Base-by-base conservation (phyloP, 352 stramenopile species). In the Lagenidium giganteum region DNA sequence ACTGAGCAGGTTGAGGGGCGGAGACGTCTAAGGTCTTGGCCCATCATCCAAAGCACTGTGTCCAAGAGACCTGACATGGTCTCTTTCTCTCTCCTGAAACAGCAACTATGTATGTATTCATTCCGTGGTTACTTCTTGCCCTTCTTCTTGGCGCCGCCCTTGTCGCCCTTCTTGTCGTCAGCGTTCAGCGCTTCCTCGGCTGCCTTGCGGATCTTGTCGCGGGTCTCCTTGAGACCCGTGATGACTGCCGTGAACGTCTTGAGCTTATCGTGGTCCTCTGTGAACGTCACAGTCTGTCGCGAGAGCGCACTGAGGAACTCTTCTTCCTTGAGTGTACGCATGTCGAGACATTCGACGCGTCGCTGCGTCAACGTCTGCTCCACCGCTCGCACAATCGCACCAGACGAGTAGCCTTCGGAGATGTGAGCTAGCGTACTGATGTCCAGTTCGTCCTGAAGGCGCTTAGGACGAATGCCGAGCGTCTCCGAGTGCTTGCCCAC, bases 401-500 rank as follows among this genome's bases (percentile, higher is more conserved):
- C 89, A 8, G 78, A 88, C 21, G 82, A 88, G 50, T 96, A 97
- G 7, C 90, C 90, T 39, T 96, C 84, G 2, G 84, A 96, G 42
- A 97, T 88, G 40, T 96, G 79, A 4, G 89, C 81, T 11, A 97
- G 62, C 9, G 80, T 95, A 8, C 70, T 93, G 46, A 97, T 64
- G 37, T 97, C 86, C 8, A 97, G 56, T 16, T 69, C 47, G 46
- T 83, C 67, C 13, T 51, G 51, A 13, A 72, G 17, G 14, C 57
- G 42, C 11, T 49, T 58, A 12, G 41, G 22, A 3, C 58, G 57
- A 4, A 69, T 46, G 3, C 52, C 54, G 11, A 71, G 42, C 17
- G 61, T 49, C 7, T 61, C 38, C 21, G 61, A 48, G 53, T 79
- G 61, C 8, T 34, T 30, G 5, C 60, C 43, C 17, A 96, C 68